These are phyloP conservation scores for Catunica adiposa DNA, from an alignment of 2,329 filamentous ascomycete genomes.

Conservation along the genomic window DNA sequence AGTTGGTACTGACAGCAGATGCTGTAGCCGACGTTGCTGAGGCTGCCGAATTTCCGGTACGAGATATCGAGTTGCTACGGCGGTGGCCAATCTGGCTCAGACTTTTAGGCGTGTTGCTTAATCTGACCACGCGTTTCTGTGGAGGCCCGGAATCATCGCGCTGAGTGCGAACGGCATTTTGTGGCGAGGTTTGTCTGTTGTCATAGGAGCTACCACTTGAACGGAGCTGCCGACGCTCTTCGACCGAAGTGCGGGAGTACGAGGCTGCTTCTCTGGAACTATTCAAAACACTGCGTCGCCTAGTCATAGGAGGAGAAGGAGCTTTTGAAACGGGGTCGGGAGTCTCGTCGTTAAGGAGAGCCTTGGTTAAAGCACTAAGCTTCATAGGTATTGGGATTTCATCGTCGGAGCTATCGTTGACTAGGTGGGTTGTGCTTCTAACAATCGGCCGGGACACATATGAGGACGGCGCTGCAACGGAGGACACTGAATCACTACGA, in stretches of 20 bases:
- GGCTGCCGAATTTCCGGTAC: conserved; percentile 16
- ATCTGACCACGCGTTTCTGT: conserved; percentile 39
- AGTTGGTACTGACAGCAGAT: conserved; percentile 12
- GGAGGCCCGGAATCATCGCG: conserved; percentile 36
- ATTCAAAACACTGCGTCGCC: conserved; percentile 33
- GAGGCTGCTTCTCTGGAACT: neutral
- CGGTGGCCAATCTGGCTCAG: conserved; percentile 28
- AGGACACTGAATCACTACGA: conserved; percentile 31
- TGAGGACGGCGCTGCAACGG: conserved; percentile 18
- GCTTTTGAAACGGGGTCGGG: conserved; percentile 30
- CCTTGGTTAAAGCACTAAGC: conserved; percentile 82
- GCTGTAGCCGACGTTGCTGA: conserved; percentile 10
- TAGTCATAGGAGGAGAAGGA: conserved; percentile 30
- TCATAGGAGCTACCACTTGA: conserved; percentile 31
- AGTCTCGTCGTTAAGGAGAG: conserved; percentile 51
- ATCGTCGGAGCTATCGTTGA: conserved; percentile 81
- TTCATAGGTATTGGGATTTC: conserved; percentile 85
- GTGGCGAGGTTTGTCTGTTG: conserved; percentile 21
- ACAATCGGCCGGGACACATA: conserved; percentile 22
- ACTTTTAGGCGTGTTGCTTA: conserved; percentile 35
- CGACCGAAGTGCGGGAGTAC: conserved; percentile 18
- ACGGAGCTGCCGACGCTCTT: conserved; percentile 30
- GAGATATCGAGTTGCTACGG: conserved; percentile 35
- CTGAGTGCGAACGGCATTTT: conserved; percentile 27
- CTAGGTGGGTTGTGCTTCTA: conserved; percentile 27